phyloP scores from a whole-genome alignment of 768 basidiomycete species.

The Multifurca ochricompacta region DNA sequence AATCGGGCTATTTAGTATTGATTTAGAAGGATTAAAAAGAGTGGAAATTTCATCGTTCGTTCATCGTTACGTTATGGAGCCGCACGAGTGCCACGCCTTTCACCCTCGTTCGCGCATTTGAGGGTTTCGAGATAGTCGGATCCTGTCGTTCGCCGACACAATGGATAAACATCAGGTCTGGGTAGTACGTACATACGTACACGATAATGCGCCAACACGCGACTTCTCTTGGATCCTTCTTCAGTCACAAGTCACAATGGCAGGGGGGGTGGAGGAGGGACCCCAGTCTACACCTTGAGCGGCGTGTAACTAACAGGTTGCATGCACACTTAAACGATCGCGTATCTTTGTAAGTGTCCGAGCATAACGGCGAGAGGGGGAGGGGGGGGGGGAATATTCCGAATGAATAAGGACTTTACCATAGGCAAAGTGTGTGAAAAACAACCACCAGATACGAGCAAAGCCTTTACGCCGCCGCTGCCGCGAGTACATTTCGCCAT shows the following conservation, averaged over 20 bases:
- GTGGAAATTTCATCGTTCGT: not conserved
- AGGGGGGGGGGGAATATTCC: not conserved
- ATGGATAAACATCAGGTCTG: not conserved
- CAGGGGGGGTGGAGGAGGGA: too few relatives aligned
- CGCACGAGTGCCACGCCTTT: not conserved
- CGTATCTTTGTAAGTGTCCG: not conserved
- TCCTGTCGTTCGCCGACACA: too few relatives aligned
- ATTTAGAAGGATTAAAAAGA: not conserved
- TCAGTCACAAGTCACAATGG: not conserved
- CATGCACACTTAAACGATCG: too few relatives aligned
- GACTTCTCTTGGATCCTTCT: not conserved
- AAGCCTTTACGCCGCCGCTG: too few relatives aligned
- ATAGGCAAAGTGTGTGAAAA: too few relatives aligned
- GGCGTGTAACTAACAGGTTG: too few relatives aligned
- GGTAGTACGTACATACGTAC: not conserved
- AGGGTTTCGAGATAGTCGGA: too few relatives aligned
- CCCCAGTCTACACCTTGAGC: not conserved
- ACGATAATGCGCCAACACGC: not conserved
- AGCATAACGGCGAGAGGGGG: not conserved
- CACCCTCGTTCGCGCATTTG: too few relatives aligned
- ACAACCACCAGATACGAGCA: too few relatives aligned
- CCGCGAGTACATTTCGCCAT: conserved; percentile 51
- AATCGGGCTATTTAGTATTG: too few relatives aligned
- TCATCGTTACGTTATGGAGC: too few relatives aligned
- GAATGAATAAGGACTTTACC: too few relatives aligned